Base-by-base conservation (phyloP, 225 moss, liverwort and hornwort genomes). In the Marchantia polymorpha region DNA sequence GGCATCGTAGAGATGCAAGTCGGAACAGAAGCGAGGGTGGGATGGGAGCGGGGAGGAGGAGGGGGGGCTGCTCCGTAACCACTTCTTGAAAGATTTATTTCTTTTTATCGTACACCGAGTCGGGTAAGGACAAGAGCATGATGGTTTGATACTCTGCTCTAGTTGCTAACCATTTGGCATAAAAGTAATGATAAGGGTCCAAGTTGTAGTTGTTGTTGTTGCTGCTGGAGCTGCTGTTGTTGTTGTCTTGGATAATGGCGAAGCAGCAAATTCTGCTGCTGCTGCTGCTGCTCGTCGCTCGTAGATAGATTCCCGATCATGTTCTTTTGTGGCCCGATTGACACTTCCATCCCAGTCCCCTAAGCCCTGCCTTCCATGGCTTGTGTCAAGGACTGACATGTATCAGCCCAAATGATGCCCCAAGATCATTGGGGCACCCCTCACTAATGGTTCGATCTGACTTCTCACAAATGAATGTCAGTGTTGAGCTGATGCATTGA, bases 71-170 rank as follows among this genome's bases (percentile, higher is more conserved):
- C 39, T 67, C 13, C 31, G 67, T 67, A 67, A 67, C 67, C 0
- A 67, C 29, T 67, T 67, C 67, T 30, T 27, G 30, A 25, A 25
- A 29, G 27, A 3, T 29, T 2, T 26, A 12, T 67, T 67, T 13
- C 3, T 11, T 29, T 29, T 31, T 31, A 29, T 67, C 67, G 67
- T 29, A 67, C 25, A 67, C 30, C 16, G 15, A 29, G n/a, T 31
- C 29, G 4, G n/a, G 25, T 31, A 17, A 29, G 27, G 67, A 67
- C 67, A 67, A 29, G 67, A 17, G 30, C 30, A 26, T 67, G 14
- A 67, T 67, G 29, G 67, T 30, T 67, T 67, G 67, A 67, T 67
- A 67, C 67, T 67, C 67, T 31, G 31, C 29, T 67, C 11, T 67
- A 23, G 67, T 25, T 67, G 27, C 29, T 30, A 67, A 67, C 26